Evolutionary conservation across 306 rosid species (phyloP).

Genomic region (Amphicarpaea edgeworthii): DNA sequence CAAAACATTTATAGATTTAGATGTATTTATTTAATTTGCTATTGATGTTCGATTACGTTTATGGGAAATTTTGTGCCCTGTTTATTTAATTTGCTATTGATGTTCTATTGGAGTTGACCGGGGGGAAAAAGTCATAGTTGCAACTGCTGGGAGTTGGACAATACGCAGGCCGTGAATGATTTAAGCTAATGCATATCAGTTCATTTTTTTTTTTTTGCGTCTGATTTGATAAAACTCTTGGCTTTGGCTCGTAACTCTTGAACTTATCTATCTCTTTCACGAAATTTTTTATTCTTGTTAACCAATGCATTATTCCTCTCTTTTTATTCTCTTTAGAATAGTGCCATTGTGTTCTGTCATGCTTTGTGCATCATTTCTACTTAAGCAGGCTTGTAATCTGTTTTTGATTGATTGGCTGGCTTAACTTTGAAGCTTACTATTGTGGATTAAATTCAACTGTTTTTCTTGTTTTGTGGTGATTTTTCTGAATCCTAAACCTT

Average conservation of each 20-base stretch:
- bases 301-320: not conserved
- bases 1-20: not conserved
- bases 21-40: not conserved
- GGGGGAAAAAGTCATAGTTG: no score
- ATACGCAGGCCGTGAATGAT: not conserved
- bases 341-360: not conserved
- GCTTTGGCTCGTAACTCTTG: constrained; percentile 2
- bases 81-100: not conserved
- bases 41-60: not conserved
- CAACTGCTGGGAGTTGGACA: not conserved
- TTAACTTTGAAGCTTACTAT: constrained; percentile 27
- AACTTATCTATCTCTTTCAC: not conserved
- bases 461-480: constrained; percentile 10
- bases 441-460: constrained; percentile 28
- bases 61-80: not conserved
- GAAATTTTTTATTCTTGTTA: no score
- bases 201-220: not conserved
- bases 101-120: no score
- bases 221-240: not conserved
- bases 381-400: not conserved
- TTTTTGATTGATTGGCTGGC: constrained; percentile 16
- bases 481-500: constrained; percentile 24
- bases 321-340: not conserved
- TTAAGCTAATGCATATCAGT: constrained; percentile 10
- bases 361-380: no score